Percentiles rank a stretch among this genome's conserved stretches.
These are phyloP conservation scores for Saprolegnia diclina DNA, from an alignment of 352 stramenopile genomes.

Conservation along the genomic window DNA sequence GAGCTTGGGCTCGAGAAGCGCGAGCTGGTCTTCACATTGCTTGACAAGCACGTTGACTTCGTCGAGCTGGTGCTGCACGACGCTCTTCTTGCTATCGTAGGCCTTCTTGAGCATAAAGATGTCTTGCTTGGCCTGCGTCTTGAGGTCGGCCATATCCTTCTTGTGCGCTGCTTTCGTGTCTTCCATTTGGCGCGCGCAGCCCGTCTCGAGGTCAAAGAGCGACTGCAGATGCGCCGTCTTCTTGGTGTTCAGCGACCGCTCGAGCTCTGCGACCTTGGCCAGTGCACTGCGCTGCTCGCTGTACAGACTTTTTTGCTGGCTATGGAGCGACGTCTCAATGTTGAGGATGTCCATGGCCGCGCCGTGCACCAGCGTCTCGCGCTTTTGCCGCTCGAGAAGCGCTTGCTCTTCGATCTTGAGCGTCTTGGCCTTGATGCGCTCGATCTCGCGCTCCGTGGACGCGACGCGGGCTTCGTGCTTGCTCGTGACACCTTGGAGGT, in stretches of 20 bases:
- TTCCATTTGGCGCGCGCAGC: conserved; percentile 35
- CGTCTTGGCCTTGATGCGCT: conserved; percentile 44
- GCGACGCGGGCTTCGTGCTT: conserved; percentile 53
- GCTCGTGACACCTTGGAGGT: conserved; percentile 39
- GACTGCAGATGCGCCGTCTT: conserved; percentile 56
- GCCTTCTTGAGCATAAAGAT: conserved; percentile 38
- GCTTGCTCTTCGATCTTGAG: conserved; percentile 43
- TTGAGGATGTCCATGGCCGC: conserved; percentile 37
- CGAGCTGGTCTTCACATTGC: conserved; percentile 29
- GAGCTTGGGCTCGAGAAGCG: conserved; percentile 35
- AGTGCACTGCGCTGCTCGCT: conserved; percentile 52
- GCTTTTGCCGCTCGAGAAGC: conserved; percentile 30
- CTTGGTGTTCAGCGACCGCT: conserved; percentile 49
- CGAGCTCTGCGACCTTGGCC: conserved; percentile 49
- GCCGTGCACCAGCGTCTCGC: conserved; percentile 36
- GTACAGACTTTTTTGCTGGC: conserved; percentile 50
- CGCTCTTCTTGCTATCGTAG: conserved; percentile 48
- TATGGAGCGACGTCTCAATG: conserved; percentile 46
- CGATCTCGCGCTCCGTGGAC: conserved; percentile 48
- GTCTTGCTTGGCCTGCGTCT: conserved; percentile 52
- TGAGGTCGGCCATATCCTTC: conserved; percentile 47
- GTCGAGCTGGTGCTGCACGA: conserved; percentile 32
- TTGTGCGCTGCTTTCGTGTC: conserved; percentile 40
- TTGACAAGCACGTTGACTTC: conserved; percentile 22
- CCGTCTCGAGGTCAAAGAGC: conserved; percentile 45